phyloP scores from a whole-genome alignment of 352 stramenopile species.

The Phytophthora multivora region DNA sequence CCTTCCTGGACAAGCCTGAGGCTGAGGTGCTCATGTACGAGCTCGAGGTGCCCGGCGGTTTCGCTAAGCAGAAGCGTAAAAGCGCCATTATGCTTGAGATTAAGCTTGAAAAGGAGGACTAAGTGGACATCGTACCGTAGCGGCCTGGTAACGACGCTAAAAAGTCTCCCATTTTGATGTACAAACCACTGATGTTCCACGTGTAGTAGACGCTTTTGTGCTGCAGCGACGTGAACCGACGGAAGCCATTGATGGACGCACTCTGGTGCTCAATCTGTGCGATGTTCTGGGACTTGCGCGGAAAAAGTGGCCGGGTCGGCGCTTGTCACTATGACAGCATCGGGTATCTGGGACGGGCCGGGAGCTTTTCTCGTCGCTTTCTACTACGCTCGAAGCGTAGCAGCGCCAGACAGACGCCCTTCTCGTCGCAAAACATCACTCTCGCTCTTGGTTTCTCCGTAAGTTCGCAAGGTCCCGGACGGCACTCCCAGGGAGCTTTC shows the following conservation, averaged over 20 bases:
- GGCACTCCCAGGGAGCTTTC: slow-evolving; percentile 35
- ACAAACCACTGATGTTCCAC: background rate
- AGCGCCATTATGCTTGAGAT: slow-evolving; percentile 79
- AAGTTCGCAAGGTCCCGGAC: slow-evolving; percentile 20
- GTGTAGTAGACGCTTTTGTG: background rate
- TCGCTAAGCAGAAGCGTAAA: slow-evolving; percentile 71
- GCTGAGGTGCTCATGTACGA: slow-evolving; percentile 71
- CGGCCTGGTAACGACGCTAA: slow-evolving; percentile 6
- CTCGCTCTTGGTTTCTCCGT: slow-evolving; percentile 3
- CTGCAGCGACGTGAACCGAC: no score
- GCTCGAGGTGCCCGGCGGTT: slow-evolving; percentile 51
- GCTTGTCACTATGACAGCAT: slow-evolving; percentile 31
- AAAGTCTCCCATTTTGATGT: slow-evolving; percentile 22
- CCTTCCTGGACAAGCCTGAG: slow-evolving; percentile 47
- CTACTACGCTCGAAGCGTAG: slow-evolving; percentile 8
- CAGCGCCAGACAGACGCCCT: slow-evolving; percentile 28
- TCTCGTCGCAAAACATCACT: slow-evolving; percentile 32
- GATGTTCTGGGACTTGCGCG: slow-evolving; percentile 29
- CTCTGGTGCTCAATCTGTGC: background rate
- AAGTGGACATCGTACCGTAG: slow-evolving; percentile 5
- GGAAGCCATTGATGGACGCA: slow-evolving; percentile 3
- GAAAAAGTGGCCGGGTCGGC: slow-evolving; percentile 26
- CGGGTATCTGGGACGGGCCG: slow-evolving; percentile 29
- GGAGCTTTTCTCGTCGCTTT: slow-evolving; percentile 23
- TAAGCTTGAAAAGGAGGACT: slow-evolving; percentile 64